Percentiles rank a stretch among this genome's conserved stretches.
phyloP scores from a whole-genome alignment of 192 early-diverging fungal genomes.

The Kappamyces sp. region DNA sequence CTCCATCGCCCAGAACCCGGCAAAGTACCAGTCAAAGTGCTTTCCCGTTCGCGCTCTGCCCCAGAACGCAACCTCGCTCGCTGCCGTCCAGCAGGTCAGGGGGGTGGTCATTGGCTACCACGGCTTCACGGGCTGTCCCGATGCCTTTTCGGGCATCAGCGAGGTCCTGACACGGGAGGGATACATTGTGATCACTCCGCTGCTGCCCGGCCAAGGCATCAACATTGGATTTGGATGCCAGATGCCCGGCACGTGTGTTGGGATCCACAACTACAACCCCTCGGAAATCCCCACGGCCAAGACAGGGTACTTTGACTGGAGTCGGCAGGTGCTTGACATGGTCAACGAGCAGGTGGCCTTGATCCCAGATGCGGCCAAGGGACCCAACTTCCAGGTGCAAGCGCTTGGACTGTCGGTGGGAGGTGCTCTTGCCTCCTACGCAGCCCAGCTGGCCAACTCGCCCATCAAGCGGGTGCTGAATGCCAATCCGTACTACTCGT shows the following conservation, averaged over 20 bases:
- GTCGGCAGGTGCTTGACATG: not conserved
- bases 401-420: constrained; percentile 5
- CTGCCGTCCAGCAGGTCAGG: not conserved
- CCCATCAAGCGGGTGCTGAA: not conserved
- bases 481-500: constrained; percentile 5
- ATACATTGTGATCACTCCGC: constrained; percentile 1
- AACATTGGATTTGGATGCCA: constrained; percentile 11
- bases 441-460: constrained; percentile 1
- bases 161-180: not conserved
- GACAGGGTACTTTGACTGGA: not conserved
- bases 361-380: constrained; percentile 1
- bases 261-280: constrained; percentile 3
- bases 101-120: constrained; percentile 13
- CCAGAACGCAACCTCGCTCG: not conserved
- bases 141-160: not conserved
- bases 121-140: constrained; percentile 13
- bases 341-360: constrained; percentile 6
- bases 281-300: constrained; percentile 9
- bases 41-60: not conserved
- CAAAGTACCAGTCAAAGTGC: constrained; percentile 11
- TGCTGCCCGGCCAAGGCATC: constrained; percentile 16
- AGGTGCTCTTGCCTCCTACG: not conserved
- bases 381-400: not conserved
- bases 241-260: not conserved
- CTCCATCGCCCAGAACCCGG: not conserved